Percentiles rank a stretch among this genome's conserved stretches.
Conservation (phyloP, 2,329 filamentous ascomycete genomes). For the Arthrobotrys pseudoclavata region DNA sequence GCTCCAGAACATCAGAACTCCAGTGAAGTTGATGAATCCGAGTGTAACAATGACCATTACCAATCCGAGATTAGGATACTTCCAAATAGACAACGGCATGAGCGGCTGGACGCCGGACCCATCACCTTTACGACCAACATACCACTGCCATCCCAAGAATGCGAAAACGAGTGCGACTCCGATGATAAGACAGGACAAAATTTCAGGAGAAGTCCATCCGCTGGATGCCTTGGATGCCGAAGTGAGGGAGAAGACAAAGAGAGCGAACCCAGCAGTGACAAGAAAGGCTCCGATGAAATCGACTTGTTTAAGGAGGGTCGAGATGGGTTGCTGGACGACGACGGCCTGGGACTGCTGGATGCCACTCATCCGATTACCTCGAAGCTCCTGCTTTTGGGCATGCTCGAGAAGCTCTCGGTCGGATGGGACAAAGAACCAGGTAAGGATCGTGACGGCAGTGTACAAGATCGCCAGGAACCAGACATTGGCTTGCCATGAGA, state of each 20-base stretch:
- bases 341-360: conserved; percentile 11
- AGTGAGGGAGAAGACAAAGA: conserved; percentile 52
- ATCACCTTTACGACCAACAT: conserved; percentile 20
- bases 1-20: conserved; percentile 52
- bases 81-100: conserved; percentile 55
- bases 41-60: conserved; percentile 56
- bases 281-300: conserved; percentile 53
- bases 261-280: conserved; percentile 52
- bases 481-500: conserved; percentile 57
- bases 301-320: conserved; percentile 48
- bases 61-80: conserved; percentile 44
- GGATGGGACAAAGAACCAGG: conserved; percentile 58
- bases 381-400: conserved; percentile 36
- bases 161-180: conserved; percentile 29
- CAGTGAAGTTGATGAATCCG: conserved; percentile 53
- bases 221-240: conserved; percentile 39
- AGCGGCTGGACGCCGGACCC: conserved; percentile 40
- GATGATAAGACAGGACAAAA: conserved; percentile 45
- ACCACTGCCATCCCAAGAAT: conserved; percentile 53
- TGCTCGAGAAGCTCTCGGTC: conserved; percentile 46
- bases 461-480: conserved; percentile 56
- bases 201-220: conserved; percentile 46
- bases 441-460: conserved; percentile 32
- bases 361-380: conserved; percentile 51
- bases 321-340: conserved; percentile 19